These are phyloP conservation scores for Cyclotella cryptica DNA, from an alignment of 108 stramenopile genomes.

Conservation along the genomic window DNA sequence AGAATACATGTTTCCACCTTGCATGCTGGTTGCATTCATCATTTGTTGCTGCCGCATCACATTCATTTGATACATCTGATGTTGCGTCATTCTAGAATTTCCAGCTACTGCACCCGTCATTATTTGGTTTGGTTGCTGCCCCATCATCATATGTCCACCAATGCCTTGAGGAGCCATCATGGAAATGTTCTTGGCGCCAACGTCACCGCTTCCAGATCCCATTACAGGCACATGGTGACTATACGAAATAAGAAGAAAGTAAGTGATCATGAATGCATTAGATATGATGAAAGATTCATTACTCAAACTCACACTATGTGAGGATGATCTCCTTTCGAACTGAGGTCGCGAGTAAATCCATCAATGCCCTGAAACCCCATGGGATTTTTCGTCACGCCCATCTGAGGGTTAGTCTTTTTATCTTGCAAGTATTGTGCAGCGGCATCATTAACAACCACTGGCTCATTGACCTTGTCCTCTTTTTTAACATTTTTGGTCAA, in stretches of 20 bases:
- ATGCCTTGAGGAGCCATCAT: conserved; percentile 32
- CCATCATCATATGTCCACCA: conserved; percentile 53
- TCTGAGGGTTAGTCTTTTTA: conserved; percentile 17
- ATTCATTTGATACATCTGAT: conserved; percentile 30
- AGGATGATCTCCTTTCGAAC: conserved; percentile 3
- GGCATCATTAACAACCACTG: conserved; percentile 42
- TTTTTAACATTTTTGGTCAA: conserved; percentile 75
- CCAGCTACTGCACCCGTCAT: conserved; percentile 13
- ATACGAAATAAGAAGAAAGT: not conserved
- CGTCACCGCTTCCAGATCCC: conserved; percentile 43
- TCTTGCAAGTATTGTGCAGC: conserved; percentile 33
- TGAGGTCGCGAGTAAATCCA: conserved; percentile 14
- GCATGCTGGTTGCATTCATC: conserved; percentile 31
- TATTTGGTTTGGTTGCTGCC: conserved; percentile 47
- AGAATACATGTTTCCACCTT: conserved; percentile 23
- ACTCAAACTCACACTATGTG: not conserved
- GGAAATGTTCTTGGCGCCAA: conserved; percentile 46
- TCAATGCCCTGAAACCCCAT: conserved; percentile 26
- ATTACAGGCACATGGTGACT: conserved; percentile 20
- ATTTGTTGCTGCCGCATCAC: conserved; percentile 45
- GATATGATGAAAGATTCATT: not conserved
- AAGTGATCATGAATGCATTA: not conserved
- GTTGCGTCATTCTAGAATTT: conserved; percentile 21
- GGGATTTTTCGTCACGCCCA: conserved; percentile 10
- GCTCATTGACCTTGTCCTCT: conserved; percentile 48